Conservation (phyloP, 1,139 yeast genomes). For the Debaryomyces nepalensis region DNA sequence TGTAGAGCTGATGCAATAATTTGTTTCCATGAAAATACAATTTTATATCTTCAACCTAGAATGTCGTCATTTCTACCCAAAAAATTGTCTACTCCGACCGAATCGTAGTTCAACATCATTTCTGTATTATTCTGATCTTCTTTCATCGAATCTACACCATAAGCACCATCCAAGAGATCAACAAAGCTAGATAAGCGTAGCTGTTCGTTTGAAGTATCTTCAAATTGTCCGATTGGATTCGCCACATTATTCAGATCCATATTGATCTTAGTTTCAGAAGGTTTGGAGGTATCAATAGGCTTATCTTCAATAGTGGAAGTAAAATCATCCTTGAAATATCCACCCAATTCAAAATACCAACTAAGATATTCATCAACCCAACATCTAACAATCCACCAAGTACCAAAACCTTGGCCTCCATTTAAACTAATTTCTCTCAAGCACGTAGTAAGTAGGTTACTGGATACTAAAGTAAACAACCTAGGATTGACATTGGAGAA, state of each 20-base stretch:
- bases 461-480: slow-evolving; percentile 56
- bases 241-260: too few relatives aligned
- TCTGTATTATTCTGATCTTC: slow-evolving; percentile 15
- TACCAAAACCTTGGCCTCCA: slow-evolving; percentile 67
- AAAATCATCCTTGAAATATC: slow-evolving; percentile 52
- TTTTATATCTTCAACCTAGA: slow-evolving; percentile 8
- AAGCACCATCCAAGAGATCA: slow-evolving; percentile 35
- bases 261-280: too few relatives aligned
- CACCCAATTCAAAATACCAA: slow-evolving; percentile 74
- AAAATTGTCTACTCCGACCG: slow-evolving; percentile 19
- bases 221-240: slow-evolving; percentile 10
- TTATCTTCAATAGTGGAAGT: slow-evolving; percentile 7
- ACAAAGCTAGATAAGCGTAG: slow-evolving; percentile 22
- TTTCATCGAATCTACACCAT: slow-evolving; percentile 20
- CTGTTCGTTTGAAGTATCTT: slow-evolving; percentile 11
- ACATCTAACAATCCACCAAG: slow-evolving; percentile 80
- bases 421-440: slow-evolving; percentile 63
- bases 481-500: slow-evolving; percentile 57
- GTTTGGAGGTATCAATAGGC: background rate
- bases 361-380: slow-evolving; percentile 78
- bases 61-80: slow-evolving; percentile 16
- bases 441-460: slow-evolving; percentile 65
- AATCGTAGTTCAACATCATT: slow-evolving; percentile 19
- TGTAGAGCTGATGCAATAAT: slow-evolving; percentile 5
- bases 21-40: background rate